Evolutionary conservation across 306 rosid genomes (phyloP), one percentile per base, ranked within the genome.

Genomic region (Pyrus betulifolia): DNA sequence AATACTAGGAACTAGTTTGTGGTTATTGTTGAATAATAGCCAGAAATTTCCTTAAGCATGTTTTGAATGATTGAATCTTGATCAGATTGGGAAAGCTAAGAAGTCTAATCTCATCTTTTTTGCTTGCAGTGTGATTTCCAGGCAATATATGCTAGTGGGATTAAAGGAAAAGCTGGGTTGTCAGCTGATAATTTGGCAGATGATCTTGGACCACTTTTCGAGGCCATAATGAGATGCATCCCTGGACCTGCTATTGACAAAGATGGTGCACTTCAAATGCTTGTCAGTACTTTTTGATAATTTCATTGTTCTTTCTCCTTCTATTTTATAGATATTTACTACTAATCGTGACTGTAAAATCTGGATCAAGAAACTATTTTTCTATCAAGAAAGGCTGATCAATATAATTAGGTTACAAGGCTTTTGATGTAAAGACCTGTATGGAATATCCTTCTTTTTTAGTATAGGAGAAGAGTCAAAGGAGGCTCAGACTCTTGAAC

Each of bases 141-240:
- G 83, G 97, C 83, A 71, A 90, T 92, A 83, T 95, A 95, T 87
- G 99, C 99, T 59, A 95, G 97, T 86, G 99, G 99, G 40, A 90
- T 95, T 76, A 90, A 92, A 84, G 99, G 99, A 78, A 78, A 87
- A 81, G 99, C 99, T 31, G 99, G 99, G 73, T 81, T 95, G 82
- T 86, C 96, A 54, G 89, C 97, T 73, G 97, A 95, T 51, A 77
- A 89, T 81, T 82, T 95, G 87, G 97, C 90, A 17, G 97, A 92
- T 33, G 99, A 95, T 83, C 99, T 95, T 82, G 97, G 97, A 55
- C 99, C 99, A 63, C 93, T 95, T 81, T 95, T 95, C 54, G 99
- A 95, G 88, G 61, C 97, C 78, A 85, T 95, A 61, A 88, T 91
- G 81, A 92, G 97, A 95, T 95, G 99, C 87, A 95, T 95, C 71